Conservation (phyloP, 1,284 basidiomycete genomes). For the Sporisorium graminicola region DNA sequence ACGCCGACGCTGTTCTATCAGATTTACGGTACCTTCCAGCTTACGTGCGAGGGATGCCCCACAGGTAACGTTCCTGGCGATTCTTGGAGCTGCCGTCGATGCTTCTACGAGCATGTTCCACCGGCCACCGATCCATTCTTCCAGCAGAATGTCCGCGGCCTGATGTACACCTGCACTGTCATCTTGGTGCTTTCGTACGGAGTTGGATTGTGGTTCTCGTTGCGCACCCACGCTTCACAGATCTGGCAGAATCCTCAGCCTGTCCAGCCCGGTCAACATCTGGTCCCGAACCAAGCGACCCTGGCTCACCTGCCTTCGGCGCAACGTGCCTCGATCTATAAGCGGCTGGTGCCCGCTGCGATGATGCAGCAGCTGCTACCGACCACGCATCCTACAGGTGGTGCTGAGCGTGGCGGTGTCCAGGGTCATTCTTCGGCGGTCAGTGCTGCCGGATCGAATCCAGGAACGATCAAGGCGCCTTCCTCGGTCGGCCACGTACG, state of each 20-base stretch:
- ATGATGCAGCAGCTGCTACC: constrained; percentile 66
- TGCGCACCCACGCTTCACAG: constrained; percentile 96
- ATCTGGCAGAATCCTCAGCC: constrained; percentile 91
- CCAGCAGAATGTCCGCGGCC: constrained; percentile 88
- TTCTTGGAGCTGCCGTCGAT: constrained; percentile 86
- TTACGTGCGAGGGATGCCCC: constrained; percentile 92
- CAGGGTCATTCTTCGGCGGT: constrained; percentile 24
- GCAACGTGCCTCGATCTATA: constrained; percentile 81
- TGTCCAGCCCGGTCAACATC: constrained; percentile 45
- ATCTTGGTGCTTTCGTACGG: constrained; percentile 94
- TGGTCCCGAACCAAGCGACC: constrained; percentile 51
- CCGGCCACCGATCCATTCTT: constrained; percentile 95
- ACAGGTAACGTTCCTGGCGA: constrained; percentile 44
- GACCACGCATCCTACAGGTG: constrained; percentile 22
- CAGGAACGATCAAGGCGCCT: constrained; percentile 30
- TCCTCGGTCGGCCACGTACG: constrained; percentile 14
- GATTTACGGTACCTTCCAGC: constrained; percentile 96
- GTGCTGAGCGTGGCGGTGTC: constrained; percentile 3
- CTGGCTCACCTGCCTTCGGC: constrained; percentile 57
- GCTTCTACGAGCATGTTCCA: constrained; percentile 94
- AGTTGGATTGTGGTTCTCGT: constrained; percentile 97
- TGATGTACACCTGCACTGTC: constrained; percentile 94
- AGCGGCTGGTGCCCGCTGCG: constrained; percentile 73
- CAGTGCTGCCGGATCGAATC: constrained; percentile 26
- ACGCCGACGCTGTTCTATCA: constrained; percentile 98